phyloP scores from a whole-genome alignment of 2,329 filamentous ascomycete species.

The Lecanicillium sp. region DNA sequence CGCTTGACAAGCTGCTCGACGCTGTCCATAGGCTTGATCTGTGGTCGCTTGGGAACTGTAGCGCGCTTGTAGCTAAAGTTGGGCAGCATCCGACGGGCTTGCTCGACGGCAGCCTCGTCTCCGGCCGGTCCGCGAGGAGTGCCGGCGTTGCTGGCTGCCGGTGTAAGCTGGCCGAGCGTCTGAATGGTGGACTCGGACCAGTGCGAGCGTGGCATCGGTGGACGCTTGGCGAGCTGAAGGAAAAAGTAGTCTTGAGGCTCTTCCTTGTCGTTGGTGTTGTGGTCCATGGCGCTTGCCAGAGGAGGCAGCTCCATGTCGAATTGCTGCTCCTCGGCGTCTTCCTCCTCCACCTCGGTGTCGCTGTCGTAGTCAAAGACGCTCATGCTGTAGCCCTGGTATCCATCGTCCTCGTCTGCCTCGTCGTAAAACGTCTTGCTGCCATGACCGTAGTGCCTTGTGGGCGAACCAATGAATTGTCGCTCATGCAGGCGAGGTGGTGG shows the following conservation, averaged over 20 bases:
- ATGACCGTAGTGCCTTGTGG: conserved; percentile 13
- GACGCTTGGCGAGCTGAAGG: conserved; percentile 19
- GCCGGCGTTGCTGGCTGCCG: conserved; percentile 8
- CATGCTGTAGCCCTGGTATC: conserved; percentile 10
- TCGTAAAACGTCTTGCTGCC: conserved; percentile 19
- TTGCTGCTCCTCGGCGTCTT: conserved; percentile 6
- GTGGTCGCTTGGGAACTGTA: conserved; percentile 23
- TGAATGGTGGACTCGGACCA: conserved; percentile 36
- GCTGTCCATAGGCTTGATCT: conserved; percentile 27
- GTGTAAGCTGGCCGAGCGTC: conserved; percentile 15
- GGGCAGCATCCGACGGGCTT: conserved; percentile 16
- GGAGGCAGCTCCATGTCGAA: conserved; percentile 23
- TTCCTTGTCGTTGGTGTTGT: conserved; percentile 14
- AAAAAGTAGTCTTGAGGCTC: conserved; percentile 26
- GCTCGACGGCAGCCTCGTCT: conserved; percentile 13
- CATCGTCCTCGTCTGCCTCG: conserved; percentile 17
- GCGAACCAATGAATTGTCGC: conserved; percentile 21
- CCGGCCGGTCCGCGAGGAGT: neutral
- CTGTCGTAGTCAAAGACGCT: conserved; percentile 13
- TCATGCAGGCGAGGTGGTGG: conserved; percentile 29
- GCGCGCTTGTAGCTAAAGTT: conserved; percentile 27
- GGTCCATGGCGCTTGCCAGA: conserved; percentile 17
- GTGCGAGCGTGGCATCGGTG: conserved; percentile 25
- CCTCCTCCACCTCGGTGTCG: conserved; percentile 13
- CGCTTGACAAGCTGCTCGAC: conserved; percentile 34